Evolutionary conservation across 805 yeast genomes (phyloP).

Genomic region (Saturnispora galanensis): DNA sequence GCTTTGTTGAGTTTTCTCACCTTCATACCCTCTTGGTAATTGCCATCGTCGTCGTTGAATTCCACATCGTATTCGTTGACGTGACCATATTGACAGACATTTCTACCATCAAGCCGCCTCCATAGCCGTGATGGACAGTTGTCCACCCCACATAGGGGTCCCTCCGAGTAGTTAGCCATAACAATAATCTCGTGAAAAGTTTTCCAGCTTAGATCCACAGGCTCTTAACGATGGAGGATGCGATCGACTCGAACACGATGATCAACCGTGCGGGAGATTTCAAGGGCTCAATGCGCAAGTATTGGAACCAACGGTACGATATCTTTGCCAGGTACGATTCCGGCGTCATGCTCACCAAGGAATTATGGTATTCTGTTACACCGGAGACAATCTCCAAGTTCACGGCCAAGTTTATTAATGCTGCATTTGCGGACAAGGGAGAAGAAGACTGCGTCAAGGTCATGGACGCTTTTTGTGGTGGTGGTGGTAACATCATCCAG

Average conservation of each 20-base stretch:
- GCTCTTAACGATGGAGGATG: neutral
- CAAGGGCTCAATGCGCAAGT: conserved; percentile 31
- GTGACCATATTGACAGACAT: conserved; percentile 87
- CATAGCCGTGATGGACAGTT: conserved; percentile 79
- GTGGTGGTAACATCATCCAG: conserved; percentile 79
- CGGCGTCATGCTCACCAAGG: conserved; percentile 60
- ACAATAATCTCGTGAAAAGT: neutral
- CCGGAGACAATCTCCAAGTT: conserved; percentile 65
- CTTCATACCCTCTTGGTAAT: conserved; percentile 30
- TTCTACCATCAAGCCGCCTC: conserved; percentile 63
- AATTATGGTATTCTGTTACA: conserved; percentile 82
- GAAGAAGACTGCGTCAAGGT: conserved; percentile 3
- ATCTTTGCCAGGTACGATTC: conserved; percentile 57
- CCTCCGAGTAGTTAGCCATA: conserved; percentile 35
- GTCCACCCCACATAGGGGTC: conserved; percentile 81
- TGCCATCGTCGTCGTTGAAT: conserved; percentile 75
- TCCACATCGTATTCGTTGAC: conserved; percentile 74
- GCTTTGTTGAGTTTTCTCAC: conserved; percentile 47
- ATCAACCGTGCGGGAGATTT: conserved; percentile 10
- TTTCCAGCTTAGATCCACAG: neutral
- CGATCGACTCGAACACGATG: conserved; percentile 7
- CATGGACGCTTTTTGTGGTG: conserved; percentile 79
- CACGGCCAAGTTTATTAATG: conserved; percentile 42
- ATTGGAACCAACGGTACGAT: conserved; percentile 52
- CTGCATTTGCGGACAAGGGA: conserved; percentile 64